Conservation (phyloP, 176 grass and related monocot genomes). For the Oryza coarctata region DNA sequence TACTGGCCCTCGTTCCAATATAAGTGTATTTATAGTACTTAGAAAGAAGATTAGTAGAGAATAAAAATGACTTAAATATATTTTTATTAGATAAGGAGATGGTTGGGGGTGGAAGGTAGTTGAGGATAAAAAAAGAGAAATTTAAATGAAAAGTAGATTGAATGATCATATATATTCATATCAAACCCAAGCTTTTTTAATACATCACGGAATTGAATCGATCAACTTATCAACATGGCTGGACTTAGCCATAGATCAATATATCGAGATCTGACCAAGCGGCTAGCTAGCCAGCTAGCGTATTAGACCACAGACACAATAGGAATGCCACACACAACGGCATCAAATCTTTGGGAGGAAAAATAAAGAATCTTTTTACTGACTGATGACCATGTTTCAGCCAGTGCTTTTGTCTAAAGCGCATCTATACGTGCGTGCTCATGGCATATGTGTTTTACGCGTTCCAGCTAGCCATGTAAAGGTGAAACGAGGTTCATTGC, state of each 20-base stretch:
- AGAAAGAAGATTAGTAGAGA: no score
- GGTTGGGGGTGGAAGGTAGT: no score
- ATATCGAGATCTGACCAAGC: background rate
- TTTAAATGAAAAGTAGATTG: no score
- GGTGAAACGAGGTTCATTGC: background rate
- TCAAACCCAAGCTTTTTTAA: background rate
- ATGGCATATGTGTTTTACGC: conserved; percentile 9
- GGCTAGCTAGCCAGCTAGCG: background rate
- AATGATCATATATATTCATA: background rate
- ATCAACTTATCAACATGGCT: conserved; percentile 4
- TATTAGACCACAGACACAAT: conserved; percentile 18
- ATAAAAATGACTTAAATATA: no score
- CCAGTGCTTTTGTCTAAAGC: background rate
- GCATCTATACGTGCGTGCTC: conserved; percentile 11
- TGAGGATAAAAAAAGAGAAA: no score
- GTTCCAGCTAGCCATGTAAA: conserved; percentile 24
- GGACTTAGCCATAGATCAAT: background rate
- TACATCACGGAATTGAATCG: background rate
- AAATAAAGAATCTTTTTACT: conserved; percentile 16
- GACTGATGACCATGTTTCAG: background rate
- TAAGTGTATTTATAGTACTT: no score
- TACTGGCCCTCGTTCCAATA: no score
- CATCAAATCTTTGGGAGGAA: background rate
- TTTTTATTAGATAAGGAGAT: no score
- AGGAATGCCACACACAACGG: background rate